These are phyloP conservation scores for Tuber calosporum DNA, from an alignment of 495 filamentous ascomycete genomes.

Conservation along the genomic window DNA sequence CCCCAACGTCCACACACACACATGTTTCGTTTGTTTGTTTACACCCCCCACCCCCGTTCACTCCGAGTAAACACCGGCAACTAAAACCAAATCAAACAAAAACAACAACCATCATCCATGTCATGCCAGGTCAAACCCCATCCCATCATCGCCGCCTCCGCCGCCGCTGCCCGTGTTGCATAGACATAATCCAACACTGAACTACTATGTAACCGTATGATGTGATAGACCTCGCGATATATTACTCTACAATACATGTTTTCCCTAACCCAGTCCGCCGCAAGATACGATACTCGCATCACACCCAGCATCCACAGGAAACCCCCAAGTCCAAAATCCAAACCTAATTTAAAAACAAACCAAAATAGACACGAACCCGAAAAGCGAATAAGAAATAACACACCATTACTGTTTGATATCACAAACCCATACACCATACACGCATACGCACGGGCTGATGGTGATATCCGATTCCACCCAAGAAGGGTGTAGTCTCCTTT, in stretches of 20 bases:
- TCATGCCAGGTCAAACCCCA: background rate
- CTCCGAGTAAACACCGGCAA: background rate
- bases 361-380: background rate
- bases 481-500: background rate
- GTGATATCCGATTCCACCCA: background rate
- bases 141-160: constrained; percentile 2
- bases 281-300: background rate
- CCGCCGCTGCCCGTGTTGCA: background rate
- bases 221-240: background rate
- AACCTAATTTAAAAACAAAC: background rate
- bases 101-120: background rate
- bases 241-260: background rate
- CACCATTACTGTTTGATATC: background rate
- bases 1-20: constrained; percentile 2
- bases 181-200: background rate
- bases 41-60: background rate
- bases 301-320: background rate
- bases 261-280: background rate
- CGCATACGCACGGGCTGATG: background rate
- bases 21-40: constrained; percentile 1
- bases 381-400: background rate
- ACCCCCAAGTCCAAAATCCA: background rate
- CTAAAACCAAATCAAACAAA: background rate
- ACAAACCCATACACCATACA: background rate
- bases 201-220: background rate